These are phyloP conservation scores for Echinochloa phyllopogon DNA, from an alignment of 176 grass and related monocot genomes.

Conservation along the genomic window DNA sequence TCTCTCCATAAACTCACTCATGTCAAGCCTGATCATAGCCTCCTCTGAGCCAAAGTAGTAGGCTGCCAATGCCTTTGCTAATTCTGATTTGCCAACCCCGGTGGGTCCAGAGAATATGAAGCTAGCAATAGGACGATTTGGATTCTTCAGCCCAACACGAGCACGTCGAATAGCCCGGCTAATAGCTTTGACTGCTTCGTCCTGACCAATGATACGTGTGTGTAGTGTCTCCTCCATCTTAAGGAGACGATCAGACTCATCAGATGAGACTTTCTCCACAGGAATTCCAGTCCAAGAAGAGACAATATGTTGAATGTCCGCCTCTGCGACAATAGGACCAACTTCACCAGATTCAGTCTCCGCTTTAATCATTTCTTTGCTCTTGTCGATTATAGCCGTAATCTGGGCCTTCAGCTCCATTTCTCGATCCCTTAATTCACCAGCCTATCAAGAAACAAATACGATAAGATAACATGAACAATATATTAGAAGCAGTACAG, in stretches of 20 bases:
- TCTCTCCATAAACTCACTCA: slow-evolving; percentile 99
- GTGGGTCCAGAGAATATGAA: slow-evolving; percentile 99
- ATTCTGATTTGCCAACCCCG: slow-evolving; percentile 96
- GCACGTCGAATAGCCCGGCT: slow-evolving; percentile 92
- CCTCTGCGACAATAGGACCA: slow-evolving; percentile 83
- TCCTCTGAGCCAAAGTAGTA: slow-evolving; percentile 97
- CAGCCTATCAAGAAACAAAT: slow-evolving; percentile 61
- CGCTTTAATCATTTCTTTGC: slow-evolving; percentile 90
- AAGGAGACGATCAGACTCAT: slow-evolving; percentile 90
- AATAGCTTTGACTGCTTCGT: slow-evolving; percentile 97
- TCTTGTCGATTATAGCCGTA: slow-evolving; percentile 81
- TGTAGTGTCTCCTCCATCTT: slow-evolving; percentile 98
- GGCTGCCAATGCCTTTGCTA: slow-evolving; percentile 83
- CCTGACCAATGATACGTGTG: slow-evolving; percentile 90
- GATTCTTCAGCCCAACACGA: slow-evolving; percentile 94
- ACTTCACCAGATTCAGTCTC: slow-evolving; percentile 83
- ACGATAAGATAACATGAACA: slow-evolving; percentile 17
- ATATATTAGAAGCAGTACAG: not conserved
- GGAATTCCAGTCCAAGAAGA: slow-evolving; percentile 97
- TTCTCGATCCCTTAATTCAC: slow-evolving; percentile 76
- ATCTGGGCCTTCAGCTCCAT: slow-evolving; percentile 92
- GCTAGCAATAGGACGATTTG: slow-evolving; percentile 92
- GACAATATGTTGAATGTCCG: slow-evolving; percentile 96
- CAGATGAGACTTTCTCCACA: slow-evolving; percentile 92
- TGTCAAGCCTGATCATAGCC: slow-evolving; percentile 95